Evolutionary conservation across 306 rosid genomes (phyloP), one percentile per base, ranked within the genome.

Genomic region (Dalbergia oliveri): DNA sequence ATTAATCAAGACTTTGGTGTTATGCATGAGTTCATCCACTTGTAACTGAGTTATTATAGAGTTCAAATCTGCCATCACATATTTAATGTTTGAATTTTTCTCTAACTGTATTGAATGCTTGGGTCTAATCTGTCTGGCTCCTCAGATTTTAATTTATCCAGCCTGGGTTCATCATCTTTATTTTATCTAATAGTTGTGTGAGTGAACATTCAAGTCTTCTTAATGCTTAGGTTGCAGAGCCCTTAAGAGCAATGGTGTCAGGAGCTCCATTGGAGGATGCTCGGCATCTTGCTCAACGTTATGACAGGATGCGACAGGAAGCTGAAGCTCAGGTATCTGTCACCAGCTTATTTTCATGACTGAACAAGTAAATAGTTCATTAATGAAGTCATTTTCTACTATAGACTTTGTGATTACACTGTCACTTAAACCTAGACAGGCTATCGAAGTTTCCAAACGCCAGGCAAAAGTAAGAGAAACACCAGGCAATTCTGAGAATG

Each of bases 221-320:
- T 69, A 49, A 74, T 75, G 81, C 59, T 60, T 84, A 94, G 98
- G 94, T 94, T 68, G 98, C 95, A 34, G 97, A 94, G 89, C 98
- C 98, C 83, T 84, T 94, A 75, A 86, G 97, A 88, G 97, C 98
- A 45, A 91, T 94, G 98, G 95, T 94, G 64, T 87, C 88, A 93
- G 98, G 98, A 51, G 88, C 98, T 76, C 97, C 98, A 23, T 85
- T 94, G 87, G 98, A 94, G 84, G 98, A 94, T 86, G 98, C 98
- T 75, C 88, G 98, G 64, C 93, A 91, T 90, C 97, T 94, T 76
- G 97, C 97, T 83, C 98, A 94, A 81, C 98, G 97, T 59, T 94
- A 94, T 74, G 98, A 94, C 66, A 85, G 98, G 90, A 86, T 94
- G 93, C 90, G 98, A 33, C 98, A 94, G 86, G 98, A 94, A 85